Evolutionary conservation across 805 yeast species (phyloP), one percentile per base, ranked within the genome.

Genomic region (Sugiyamaella lignohabitans): DNA sequence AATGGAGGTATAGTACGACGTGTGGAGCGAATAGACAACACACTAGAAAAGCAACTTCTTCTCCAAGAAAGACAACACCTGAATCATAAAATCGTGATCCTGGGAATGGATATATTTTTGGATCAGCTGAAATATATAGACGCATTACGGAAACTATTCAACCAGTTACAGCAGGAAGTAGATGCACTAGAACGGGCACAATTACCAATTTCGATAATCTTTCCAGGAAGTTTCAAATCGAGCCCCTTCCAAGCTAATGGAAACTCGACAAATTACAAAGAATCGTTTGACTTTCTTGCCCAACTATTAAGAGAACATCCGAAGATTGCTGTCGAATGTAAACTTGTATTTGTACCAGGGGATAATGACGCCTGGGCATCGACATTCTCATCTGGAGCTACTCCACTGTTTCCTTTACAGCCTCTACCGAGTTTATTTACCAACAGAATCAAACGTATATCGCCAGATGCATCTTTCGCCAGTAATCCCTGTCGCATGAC

Each of bases 281-380:
- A 49, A 60, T 75, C 76, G 21, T 89, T 93, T 65, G 95, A 89
- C 57, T 69, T 78, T 2, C 69, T 93, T 14, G 91, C 95, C 0
- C 69, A 72, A 2, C 57, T 87, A 2, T 59, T 93, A 17, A 74
- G 81, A 6, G 70, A 74, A 41, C 84, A 69, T 55, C 41, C 41
- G 10, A 38, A 17, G 6, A 64, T 87, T 4, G 66, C 79, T 11
- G 59, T 67, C 5, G 59, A 66, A 4, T 72, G 84, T 23, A 79
- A 82, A 43, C 63, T 93, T 23, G 66, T 87, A 1, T 76, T 93
- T 49, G 69, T 91, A 1, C 97, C 98, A 0, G 98, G 98, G 1
- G 78, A 79, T 37, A 84, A 87, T 55, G 99, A 93, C 65, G 96
- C 96, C 0, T 93, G 98, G 97, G 80, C 81, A 30, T 77, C 93